Conservation (phyloP, 345 rosid genomes). For the Populus alba region DNA sequence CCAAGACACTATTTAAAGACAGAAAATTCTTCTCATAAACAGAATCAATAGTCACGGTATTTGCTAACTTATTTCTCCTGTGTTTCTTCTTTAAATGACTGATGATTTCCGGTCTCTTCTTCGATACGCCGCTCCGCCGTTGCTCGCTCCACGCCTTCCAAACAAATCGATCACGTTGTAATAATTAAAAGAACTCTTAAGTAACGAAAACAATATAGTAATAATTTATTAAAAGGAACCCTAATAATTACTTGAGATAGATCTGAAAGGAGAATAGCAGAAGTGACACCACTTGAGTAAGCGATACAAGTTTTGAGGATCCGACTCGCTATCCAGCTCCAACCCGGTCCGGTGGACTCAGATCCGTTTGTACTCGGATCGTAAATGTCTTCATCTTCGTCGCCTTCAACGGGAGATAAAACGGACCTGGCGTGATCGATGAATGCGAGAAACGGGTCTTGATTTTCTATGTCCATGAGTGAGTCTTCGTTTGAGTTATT, state of each 20-base stretch:
- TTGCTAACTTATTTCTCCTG: conserved; percentile 63
- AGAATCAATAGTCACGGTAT: conserved; percentile 71
- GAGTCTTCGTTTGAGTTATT: conserved; percentile 14
- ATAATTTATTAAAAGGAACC: background rate
- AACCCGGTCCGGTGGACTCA: conserved; percentile 49
- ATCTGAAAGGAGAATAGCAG: conserved; percentile 82
- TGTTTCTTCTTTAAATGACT: conserved; percentile 62
- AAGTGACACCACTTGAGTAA: conserved; percentile 88
- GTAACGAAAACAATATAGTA: background rate
- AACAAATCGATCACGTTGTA: background rate
- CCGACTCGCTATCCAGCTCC: conserved; percentile 84
- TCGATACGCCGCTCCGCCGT: conserved; percentile 46
- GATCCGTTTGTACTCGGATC: conserved; percentile 17
- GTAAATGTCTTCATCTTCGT: conserved; percentile 9
- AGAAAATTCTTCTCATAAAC: conserved; percentile 80
- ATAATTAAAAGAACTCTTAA: background rate
- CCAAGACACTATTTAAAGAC: conserved; percentile 66
- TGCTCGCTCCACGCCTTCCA: conserved; percentile 78
- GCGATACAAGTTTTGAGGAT: conserved; percentile 71
- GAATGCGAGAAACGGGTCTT: conserved; percentile 70
- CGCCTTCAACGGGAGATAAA: conserved; percentile 40
- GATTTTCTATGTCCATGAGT: conserved; percentile 40
- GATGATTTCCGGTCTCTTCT: conserved; percentile 64
- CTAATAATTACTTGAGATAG: conserved; percentile 58
- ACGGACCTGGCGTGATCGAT: conserved; percentile 63